Percentiles rank a stretch among this genome's conserved stretches.
Evolutionary conservation across 2,329 filamentous ascomycete species (phyloP).

Genomic region (Colletotrichum horii): DNA sequence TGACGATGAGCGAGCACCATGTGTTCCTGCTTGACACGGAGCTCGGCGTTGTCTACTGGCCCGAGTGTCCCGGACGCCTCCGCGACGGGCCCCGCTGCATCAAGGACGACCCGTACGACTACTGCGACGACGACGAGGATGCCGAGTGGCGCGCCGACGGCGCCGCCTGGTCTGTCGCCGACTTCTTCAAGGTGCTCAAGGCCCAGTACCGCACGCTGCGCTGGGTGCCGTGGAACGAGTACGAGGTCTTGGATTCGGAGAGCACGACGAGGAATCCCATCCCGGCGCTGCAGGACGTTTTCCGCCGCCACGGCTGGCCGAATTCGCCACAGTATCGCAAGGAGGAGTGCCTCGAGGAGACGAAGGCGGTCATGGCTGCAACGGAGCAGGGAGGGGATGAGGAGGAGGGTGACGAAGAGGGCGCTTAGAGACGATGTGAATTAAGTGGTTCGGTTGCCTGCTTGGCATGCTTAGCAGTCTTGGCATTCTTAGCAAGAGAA

Average conservation of each 20-base stretch:
- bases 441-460: neutral
- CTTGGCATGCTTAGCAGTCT: neutral
- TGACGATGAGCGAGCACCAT: neutral
- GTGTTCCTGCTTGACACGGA: slow-evolving; percentile 30
- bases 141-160: slow-evolving; percentile 28
- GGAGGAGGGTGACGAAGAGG: neutral
- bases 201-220: slow-evolving; percentile 26
- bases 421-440: neutral
- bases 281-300: slow-evolving; percentile 28
- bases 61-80: slow-evolving; percentile 22
- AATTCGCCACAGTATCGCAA: slow-evolving; percentile 30
- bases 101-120: slow-evolving; percentile 27
- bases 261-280: neutral
- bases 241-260: slow-evolving; percentile 25
- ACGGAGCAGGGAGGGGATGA: neutral
- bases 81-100: neutral
- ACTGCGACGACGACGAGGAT: slow-evolving; percentile 25
- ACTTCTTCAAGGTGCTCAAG: slow-evolving; percentile 31
- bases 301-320: slow-evolving; percentile 36
- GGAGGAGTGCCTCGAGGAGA: slow-evolving; percentile 22
- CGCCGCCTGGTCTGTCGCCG: slow-evolving; percentile 24
- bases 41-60: slow-evolving; percentile 31
- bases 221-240: slow-evolving; percentile 24
- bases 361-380: neutral
- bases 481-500: neutral